These are phyloP conservation scores for Populus hybrid DNA, from an alignment of 441 rosid species.

Conservation along the genomic window DNA sequence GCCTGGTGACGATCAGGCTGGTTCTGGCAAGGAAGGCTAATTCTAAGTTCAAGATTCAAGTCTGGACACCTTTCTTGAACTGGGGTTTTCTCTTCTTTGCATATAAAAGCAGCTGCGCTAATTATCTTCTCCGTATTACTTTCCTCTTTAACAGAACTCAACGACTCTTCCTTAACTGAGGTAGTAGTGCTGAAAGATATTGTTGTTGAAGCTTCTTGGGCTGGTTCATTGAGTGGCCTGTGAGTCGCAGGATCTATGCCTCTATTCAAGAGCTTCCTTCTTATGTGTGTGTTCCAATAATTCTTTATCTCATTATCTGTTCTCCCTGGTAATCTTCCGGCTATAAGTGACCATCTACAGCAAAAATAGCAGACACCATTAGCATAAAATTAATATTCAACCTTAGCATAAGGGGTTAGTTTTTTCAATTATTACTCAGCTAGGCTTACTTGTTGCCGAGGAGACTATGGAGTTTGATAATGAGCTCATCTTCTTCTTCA, in stretches of 20 bases:
- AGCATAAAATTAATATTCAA: neutral
- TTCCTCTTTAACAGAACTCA: constrained; percentile 18
- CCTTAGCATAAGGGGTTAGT: neutral
- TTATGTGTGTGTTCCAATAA: constrained; percentile 95
- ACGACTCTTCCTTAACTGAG: constrained; percentile 35
- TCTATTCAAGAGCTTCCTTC: constrained; percentile 77
- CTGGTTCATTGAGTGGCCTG: constrained; percentile 58
- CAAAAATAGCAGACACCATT: neutral
- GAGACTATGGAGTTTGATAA: constrained; percentile 48
- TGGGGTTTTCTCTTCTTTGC: constrained; percentile 44
- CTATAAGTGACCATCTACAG: constrained; percentile 90
- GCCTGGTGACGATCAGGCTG: constrained; percentile 27
- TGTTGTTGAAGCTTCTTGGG: constrained; percentile 34
- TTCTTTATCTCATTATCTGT: constrained; percentile 96
- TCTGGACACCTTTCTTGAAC: constrained; percentile 57
- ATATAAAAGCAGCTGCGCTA: constrained; percentile 13
- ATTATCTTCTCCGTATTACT: constrained; percentile 13
- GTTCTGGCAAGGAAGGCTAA: constrained; percentile 60
- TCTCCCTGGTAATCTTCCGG: constrained; percentile 92
- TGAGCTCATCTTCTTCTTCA: constrained; percentile 67
- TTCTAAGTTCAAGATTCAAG: constrained; percentile 80
- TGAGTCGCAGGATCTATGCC: constrained; percentile 94
- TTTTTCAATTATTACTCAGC: neutral
- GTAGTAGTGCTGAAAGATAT: constrained; percentile 35
- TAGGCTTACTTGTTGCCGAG: constrained; percentile 86